Evolutionary conservation across 176 grass and related monocot genomes (phyloP).

Genomic region (Phyllostachys edulis): DNA sequence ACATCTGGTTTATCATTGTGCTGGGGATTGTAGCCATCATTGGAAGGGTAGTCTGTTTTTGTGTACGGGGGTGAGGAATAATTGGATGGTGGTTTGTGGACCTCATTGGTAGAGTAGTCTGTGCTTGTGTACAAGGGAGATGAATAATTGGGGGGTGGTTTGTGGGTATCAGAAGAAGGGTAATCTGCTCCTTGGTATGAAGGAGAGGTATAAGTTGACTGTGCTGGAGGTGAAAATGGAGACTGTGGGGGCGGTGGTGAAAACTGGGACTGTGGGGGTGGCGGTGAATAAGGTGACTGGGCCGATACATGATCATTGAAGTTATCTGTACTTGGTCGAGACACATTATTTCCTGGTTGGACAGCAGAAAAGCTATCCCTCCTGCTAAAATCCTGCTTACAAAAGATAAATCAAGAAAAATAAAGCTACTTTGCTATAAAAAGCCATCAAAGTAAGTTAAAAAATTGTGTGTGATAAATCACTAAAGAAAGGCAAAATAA

Average conservation of each 20-base stretch:
- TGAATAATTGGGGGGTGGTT: constrained; percentile 37
- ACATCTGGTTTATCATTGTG: constrained; percentile 47
- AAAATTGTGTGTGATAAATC: neutral
- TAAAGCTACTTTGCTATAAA: neutral
- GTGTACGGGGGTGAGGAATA: constrained; percentile 63
- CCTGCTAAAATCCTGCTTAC: constrained; percentile 53
- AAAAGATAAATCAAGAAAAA: constrained; percentile 30
- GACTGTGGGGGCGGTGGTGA: constrained; percentile 35
- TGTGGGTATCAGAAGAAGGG: constrained; percentile 48
- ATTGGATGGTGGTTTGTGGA: constrained; percentile 55
- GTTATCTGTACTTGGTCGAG: constrained; percentile 33
- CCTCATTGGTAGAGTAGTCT: constrained; percentile 58
- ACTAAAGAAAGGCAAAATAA: constrained; percentile 31
- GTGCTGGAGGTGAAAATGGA: constrained; percentile 31
- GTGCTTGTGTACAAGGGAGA: constrained; percentile 39
- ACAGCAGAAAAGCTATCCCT: constrained; percentile 57
- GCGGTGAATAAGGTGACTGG: constrained; percentile 50
- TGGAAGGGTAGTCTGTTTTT: constrained; percentile 43
- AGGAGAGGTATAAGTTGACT: constrained; percentile 52
- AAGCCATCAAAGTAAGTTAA: neutral
- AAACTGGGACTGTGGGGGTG: constrained; percentile 28
- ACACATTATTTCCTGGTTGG: constrained; percentile 37
- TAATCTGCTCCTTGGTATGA: constrained; percentile 52
- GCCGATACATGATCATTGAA: constrained; percentile 41
- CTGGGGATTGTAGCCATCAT: constrained; percentile 48